Base-by-base conservation (phyloP, 306 rosid species). In the Alnus glutinosa region DNA sequence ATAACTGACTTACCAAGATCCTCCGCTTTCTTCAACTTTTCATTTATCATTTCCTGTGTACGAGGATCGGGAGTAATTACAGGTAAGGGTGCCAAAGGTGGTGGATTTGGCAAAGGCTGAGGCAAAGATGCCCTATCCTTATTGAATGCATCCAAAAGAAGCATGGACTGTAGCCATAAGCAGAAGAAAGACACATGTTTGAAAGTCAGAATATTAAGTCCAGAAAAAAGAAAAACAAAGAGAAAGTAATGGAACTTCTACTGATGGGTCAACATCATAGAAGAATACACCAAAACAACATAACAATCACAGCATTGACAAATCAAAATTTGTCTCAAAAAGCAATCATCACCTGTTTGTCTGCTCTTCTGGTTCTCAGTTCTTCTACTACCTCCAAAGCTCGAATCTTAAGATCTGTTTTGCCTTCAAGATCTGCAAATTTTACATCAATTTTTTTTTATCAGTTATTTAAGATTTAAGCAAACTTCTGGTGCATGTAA, bases 21-120 rank as follows among this genome's bases (percentile, higher is more conserved):
- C 90, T 96, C 99, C 1, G 99, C 99, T 89, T 91, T 96, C 82
- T 91, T 96, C 83, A 96, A 82, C 88, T 96, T 96, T 73, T 96
- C 99, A 93, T 96, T 96, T 84, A 96, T 96, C 99, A 96, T 89
- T 85, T 96, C 99, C 75, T 96, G 99, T 3, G 92, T 96, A 61
- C 90, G 90, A 80, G 98, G 83, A 82, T 96, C 99, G 18, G 98
- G 98, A 67, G 97, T 87, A 71, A 80, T 88, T 50, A 85, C 88
- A 75, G 99, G 99, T 83, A 93, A 28, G 57, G 98, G 93, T 39
- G 96, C 97, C 85, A 95, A 72, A 57, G 99, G 94, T 1, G 96
- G 96, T 19, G 99, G 96, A 72, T 95, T 95, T 70, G 97, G 92
- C 75, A 90, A 81, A 34, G 98, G 96, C 83, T 93, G 97, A 85